A percentile compares a stretch with the other conserved stretches of the same genome.
Conservation (phyloP, 2,329 filamentous ascomycete genomes). For the Diaporthe amygdali region DNA sequence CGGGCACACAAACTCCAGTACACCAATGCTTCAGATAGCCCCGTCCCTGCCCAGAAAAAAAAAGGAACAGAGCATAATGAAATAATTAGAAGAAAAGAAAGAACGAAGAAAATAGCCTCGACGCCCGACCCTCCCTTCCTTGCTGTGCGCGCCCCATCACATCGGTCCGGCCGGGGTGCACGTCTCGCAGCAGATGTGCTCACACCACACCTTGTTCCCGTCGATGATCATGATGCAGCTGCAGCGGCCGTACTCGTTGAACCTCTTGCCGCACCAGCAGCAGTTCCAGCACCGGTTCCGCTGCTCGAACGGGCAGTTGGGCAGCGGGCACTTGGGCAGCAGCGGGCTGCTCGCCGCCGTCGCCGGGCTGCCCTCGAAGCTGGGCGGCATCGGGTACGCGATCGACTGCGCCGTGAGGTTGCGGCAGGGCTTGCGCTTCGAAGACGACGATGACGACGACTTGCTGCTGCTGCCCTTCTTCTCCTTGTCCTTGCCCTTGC, state of each 20-base stretch:
- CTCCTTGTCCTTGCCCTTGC: constrained; percentile 27
- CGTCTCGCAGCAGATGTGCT: constrained; percentile 58
- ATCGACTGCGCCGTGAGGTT: constrained; percentile 48
- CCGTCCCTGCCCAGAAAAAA: neutral
- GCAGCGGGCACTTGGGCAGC: constrained; percentile 49
- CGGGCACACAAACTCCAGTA: constrained; percentile 1
- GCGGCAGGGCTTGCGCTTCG: constrained; percentile 45
- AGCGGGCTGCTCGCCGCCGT: constrained; percentile 35
- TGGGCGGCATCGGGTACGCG: constrained; percentile 53
- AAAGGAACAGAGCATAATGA: neutral
- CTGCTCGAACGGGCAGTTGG: constrained; percentile 54
- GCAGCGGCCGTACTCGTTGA: constrained; percentile 55
- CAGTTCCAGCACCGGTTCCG: constrained; percentile 59
- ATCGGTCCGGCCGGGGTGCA: constrained; percentile 47
- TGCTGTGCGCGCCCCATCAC: neutral
- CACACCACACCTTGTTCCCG: constrained; percentile 53
- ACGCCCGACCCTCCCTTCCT: neutral
- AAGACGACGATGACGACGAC: constrained; percentile 25
- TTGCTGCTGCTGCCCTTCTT: constrained; percentile 22
- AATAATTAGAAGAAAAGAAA: neutral
- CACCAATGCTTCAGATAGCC: neutral
- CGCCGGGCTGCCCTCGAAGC: constrained; percentile 40
- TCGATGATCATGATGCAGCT: constrained; percentile 59
- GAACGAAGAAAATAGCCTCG: neutral
- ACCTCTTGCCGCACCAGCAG: constrained; percentile 61